Base-by-base conservation (phyloP, 2,329 filamentous ascomycete genomes). In the Chalaropsis ovoidea region DNA sequence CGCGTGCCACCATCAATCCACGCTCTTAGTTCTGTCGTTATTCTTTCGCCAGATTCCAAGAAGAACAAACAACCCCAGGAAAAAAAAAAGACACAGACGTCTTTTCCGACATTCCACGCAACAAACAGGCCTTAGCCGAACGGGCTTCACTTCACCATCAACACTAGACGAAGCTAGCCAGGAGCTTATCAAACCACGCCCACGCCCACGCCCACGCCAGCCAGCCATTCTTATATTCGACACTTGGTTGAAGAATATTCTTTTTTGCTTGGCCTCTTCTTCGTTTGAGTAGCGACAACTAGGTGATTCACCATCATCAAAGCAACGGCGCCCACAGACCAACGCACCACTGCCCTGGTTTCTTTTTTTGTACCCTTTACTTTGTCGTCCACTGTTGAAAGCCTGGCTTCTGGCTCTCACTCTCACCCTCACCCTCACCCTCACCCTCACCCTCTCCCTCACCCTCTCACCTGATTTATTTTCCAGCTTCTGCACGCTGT, bases 61-160 rank as follows among this genome's bases (percentile, higher is more conserved):
- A 7, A 31, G 6, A n/a, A 22, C 54, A 31, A n/a, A 22, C 54
- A 31, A 31, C 54, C 54, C 54, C 2, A 19, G 24, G 17, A 5
- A 47, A 47, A 31, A 56, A 27, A n/a, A 58, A 58, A 31, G 52
- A 58, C 54, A 58, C 54, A 58, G 54, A 58, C 54, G 31, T 13
- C 27, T 58, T 58, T 58, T 58, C 24, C 31, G 54, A 58, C 54
- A 58, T 31, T 35, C 54, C 17, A 58, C 54, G 54, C 54, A 58
- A 58, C 54, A 58, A 39, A 58, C 24, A 58, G 54, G 54, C 54
- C 54, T 39, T 58, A 58, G 31, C 54, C 54, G 54, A 58, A 58
- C 24, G 31, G 31, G 31, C 3, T n/a, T n/a, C n/a, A n/a, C 52
- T 35, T 58, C 54, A 58, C 15, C 27, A 58, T 35, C 27, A 35